Percentiles rank a stretch among this genome's conserved stretches.
phyloP scores from a whole-genome alignment of 495 filamentous ascomycete species.

The Stereocaulon alpinum region DNA sequence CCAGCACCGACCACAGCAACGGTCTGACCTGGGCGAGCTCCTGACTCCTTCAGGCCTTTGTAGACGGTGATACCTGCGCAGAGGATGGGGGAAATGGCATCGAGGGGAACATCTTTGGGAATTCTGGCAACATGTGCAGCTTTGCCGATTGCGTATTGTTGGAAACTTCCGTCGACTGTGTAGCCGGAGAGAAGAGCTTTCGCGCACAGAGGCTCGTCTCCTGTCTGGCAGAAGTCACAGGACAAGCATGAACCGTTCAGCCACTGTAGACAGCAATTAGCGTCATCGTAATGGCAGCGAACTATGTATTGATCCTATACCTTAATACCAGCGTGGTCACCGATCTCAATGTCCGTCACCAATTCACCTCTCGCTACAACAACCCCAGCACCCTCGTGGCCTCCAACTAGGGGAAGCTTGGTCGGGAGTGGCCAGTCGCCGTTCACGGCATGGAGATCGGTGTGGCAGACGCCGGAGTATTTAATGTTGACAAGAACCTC shows the following conservation, averaged over 20 bases:
- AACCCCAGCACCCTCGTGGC: constrained; percentile 85
- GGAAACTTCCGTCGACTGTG: constrained; percentile 86
- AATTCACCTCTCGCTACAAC: constrained; percentile 70
- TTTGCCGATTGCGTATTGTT: constrained; percentile 83
- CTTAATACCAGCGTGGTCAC: constrained; percentile 76
- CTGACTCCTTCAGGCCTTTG: constrained; percentile 82
- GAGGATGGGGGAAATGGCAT: constrained; percentile 69
- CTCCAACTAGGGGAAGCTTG: constrained; percentile 80
- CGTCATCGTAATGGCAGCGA: not conserved
- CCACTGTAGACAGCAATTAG: constrained; percentile 41
- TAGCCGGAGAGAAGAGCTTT: constrained; percentile 70
- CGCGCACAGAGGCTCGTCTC: constrained; percentile 69
- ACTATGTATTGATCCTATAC: constrained; percentile 3
- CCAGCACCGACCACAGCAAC: constrained; percentile 85
- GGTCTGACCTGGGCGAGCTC: constrained; percentile 59
- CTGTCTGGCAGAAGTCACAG: constrained; percentile 69
- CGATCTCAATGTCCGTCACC: constrained; percentile 62
- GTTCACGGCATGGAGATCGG: constrained; percentile 72
- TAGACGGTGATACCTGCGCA: constrained; percentile 90
- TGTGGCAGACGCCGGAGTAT: constrained; percentile 91
- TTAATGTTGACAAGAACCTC: constrained; percentile 87
- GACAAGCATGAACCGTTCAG: constrained; percentile 70
- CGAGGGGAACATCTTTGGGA: constrained; percentile 62
- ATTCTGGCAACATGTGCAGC: constrained; percentile 72
- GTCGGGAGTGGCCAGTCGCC: constrained; percentile 77